phyloP scores from a whole-genome alignment of 768 basidiomycete genomes.

The Lentinula aciculospora region DNA sequence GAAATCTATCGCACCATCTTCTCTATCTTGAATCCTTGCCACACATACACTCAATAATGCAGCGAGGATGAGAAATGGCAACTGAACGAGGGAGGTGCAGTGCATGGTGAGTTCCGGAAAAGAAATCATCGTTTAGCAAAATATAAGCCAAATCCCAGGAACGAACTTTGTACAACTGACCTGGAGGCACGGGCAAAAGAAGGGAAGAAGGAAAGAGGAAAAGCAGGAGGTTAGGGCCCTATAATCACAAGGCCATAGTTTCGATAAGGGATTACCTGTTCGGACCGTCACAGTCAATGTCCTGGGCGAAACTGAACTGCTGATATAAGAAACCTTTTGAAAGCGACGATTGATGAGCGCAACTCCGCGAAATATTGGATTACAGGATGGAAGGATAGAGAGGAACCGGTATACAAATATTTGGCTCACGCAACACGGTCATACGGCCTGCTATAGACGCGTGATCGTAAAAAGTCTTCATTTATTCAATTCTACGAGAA shows the following conservation, averaged over 20 bases:
- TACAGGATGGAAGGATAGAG: too few relatives aligned
- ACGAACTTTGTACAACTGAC: not conserved
- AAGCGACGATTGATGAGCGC: too few relatives aligned
- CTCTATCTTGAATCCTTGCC: not conserved
- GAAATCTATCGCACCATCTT: not conserved
- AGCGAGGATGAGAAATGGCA: not conserved
- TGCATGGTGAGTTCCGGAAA: not conserved
- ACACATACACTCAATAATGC: not conserved
- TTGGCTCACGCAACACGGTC: too few relatives aligned
- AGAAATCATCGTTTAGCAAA: not conserved
- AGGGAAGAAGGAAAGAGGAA: not conserved
- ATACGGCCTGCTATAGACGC: too few relatives aligned
- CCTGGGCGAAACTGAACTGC: too few relatives aligned
- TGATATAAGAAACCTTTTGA: too few relatives aligned
- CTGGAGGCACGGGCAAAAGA: not conserved
- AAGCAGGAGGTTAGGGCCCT: not conserved
- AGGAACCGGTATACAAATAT: too few relatives aligned
- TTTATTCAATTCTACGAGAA: too few relatives aligned
- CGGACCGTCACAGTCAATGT: not conserved
- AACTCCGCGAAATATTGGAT: too few relatives aligned
- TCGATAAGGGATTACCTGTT: not conserved
- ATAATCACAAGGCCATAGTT: not conserved
- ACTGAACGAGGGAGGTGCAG: not conserved
- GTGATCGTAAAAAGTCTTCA: too few relatives aligned
- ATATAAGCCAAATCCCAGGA: not conserved